These are phyloP conservation scores for Lichtheimia ramosa DNA, from an alignment of 371 early-diverging fungal species.

Conservation along the genomic window DNA sequence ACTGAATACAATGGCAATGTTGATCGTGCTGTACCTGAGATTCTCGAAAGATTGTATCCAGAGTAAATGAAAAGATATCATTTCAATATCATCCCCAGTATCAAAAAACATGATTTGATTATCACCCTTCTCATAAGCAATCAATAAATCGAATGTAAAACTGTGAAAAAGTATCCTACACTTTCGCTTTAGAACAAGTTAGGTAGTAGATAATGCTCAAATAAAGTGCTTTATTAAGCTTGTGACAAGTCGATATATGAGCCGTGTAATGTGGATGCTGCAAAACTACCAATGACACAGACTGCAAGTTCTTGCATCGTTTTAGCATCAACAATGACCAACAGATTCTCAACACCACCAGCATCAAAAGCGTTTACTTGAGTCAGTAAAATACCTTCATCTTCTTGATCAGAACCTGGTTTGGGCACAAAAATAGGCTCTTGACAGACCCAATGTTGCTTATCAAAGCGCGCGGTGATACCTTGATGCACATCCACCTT, in stretches of 20 bases:
- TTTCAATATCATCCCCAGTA: too few species aligned
- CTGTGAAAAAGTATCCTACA: too few species aligned
- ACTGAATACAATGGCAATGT: conserved; percentile 23
- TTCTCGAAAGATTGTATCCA: conserved; percentile 17
- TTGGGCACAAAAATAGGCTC: conserved; percentile 65
- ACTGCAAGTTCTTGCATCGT: conserved; percentile 53
- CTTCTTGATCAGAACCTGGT: conserved; percentile 50
- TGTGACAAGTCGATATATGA: conserved; percentile 21
- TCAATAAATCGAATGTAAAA: too few species aligned
- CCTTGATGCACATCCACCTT: conserved; percentile 41
- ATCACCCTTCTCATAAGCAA: too few species aligned
- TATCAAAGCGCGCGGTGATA: conserved; percentile 5
- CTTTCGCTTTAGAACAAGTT: too few species aligned
- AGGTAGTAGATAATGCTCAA: too few species aligned
- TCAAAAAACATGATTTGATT: too few species aligned
- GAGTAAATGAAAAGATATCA: too few species aligned
- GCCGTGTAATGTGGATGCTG: conserved; percentile 58
- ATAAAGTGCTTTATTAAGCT: conserved; percentile 13
- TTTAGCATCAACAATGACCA: conserved; percentile 59
- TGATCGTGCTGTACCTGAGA: conserved; percentile 28
- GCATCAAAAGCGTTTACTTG: conserved; percentile 33
- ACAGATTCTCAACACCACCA: conserved; percentile 29
- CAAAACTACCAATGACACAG: conserved; percentile 45
- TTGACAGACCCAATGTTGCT: conserved; percentile 49
- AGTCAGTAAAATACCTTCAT: conserved; percentile 61